Evolutionary conservation across 2,329 filamentous ascomycete genomes (phyloP).

Genomic region (Fusarium sp.): DNA sequence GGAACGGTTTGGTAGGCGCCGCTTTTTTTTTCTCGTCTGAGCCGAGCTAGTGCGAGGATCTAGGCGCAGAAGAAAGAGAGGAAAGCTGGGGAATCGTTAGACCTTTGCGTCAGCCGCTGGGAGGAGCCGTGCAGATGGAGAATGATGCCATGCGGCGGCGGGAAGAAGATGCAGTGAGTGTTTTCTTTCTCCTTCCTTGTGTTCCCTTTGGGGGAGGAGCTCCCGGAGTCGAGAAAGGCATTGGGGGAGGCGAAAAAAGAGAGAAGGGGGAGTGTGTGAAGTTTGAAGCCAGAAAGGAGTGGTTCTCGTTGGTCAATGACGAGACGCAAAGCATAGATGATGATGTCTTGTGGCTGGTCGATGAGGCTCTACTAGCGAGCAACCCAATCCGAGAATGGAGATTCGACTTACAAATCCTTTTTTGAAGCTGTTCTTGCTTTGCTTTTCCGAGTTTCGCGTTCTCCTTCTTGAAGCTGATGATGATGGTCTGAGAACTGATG

Average conservation of each 20-base stretch:
- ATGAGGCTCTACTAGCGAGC: slow-evolving; percentile 15
- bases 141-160: background rate
- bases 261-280: slow-evolving; percentile 6
- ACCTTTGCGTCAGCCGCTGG: slow-evolving; percentile 12
- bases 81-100: slow-evolving; percentile 39
- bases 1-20: slow-evolving; percentile 29
- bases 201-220: background rate
- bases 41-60: slow-evolving; percentile 3
- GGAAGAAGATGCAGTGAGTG: slow-evolving; percentile 7
- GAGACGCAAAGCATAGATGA: slow-evolving; percentile 15
- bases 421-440: background rate
- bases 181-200: background rate
- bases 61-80: slow-evolving; percentile 13
- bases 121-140: slow-evolving; percentile 14
- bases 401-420: slow-evolving; percentile 28
- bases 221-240: background rate
- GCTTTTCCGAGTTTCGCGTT: slow-evolving; percentile 12
- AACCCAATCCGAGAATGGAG: slow-evolving; percentile 16
- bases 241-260: slow-evolving; percentile 6
- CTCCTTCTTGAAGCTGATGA: slow-evolving; percentile 5
- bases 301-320: slow-evolving; percentile 37
- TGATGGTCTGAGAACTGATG: slow-evolving; percentile 25
- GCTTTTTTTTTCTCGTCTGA: slow-evolving; percentile 26
- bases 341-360: slow-evolving; percentile 33
- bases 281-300: background rate